A percentile compares a stretch with the other conserved stretches of the same genome.
Evolutionary conservation across 2,329 filamentous ascomycete species (phyloP).

Genomic region (Colletotrichum ledebouriae): DNA sequence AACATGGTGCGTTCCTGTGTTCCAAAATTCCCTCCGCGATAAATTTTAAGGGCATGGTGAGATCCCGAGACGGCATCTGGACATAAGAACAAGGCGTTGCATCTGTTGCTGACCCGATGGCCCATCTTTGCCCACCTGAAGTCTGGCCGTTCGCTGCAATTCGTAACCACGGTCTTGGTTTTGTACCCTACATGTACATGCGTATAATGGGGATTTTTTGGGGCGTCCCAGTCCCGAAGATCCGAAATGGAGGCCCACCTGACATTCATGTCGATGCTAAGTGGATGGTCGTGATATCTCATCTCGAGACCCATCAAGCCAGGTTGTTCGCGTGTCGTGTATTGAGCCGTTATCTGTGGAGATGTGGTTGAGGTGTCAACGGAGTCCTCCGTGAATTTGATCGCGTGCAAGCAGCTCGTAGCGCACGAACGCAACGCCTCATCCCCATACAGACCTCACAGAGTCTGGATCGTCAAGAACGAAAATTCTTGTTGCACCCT

Average conservation of each 20-base stretch:
- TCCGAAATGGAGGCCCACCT: not conserved
- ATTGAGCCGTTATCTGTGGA: constrained; percentile 30
- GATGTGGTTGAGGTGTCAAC: constrained; percentile 27
- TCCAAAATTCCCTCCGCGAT: not conserved
- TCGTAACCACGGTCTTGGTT: constrained; percentile 24
- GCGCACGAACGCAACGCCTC: not conserved
- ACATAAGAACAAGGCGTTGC: not conserved
- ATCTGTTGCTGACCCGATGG: constrained; percentile 20
- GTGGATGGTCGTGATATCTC: constrained; percentile 22
- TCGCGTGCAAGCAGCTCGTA: constrained; percentile 21
- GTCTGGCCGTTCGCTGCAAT: constrained; percentile 24
- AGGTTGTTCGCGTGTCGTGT: constrained; percentile 3
- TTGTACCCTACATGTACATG: constrained; percentile 36
- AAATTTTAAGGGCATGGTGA: not conserved
- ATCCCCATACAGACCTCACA: not conserved
- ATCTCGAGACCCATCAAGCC: not conserved
- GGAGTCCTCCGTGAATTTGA: constrained; percentile 32
- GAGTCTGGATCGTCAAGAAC: constrained; percentile 7
- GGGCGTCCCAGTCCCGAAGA: not conserved
- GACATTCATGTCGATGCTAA: not conserved
- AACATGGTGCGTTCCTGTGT: not conserved
- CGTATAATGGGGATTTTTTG: constrained; percentile 13
- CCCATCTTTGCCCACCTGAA: constrained; percentile 8
- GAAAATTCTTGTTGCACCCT: constrained; percentile 17
- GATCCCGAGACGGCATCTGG: not conserved